A percentile compares a stretch with the other conserved stretches of the same genome.
Evolutionary conservation across 352 stramenopile species (phyloP).

Genomic region (Pythium plurisporium): DNA sequence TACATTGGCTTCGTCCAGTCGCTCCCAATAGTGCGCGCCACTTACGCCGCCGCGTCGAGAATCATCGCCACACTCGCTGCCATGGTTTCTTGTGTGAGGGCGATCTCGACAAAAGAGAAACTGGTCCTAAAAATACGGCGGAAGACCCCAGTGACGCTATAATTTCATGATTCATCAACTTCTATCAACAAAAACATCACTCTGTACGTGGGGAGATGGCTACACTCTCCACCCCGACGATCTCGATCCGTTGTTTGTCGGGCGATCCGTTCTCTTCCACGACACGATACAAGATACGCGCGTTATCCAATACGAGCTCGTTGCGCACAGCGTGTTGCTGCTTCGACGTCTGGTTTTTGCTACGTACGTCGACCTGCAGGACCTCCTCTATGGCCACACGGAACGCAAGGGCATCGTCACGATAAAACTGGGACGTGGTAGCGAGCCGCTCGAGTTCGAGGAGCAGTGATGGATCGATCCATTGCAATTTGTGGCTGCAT

Average conservation of each 20-base stretch:
- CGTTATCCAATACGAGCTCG: conserved; percentile 56
- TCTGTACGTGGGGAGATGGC: no score
- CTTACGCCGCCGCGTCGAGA: conserved; percentile 12
- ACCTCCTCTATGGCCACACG: conserved; percentile 56
- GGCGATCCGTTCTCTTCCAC: neutral
- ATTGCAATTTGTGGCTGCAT: conserved; percentile 33
- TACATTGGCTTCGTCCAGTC: no score
- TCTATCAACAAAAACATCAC: no score
- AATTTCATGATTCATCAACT: neutral
- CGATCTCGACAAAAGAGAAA: neutral
- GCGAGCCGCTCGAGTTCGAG: conserved; percentile 32
- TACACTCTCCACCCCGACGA: conserved; percentile 18
- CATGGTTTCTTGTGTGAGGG: conserved; percentile 20
- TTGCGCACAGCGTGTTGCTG: conserved; percentile 35
- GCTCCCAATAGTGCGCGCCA: no score
- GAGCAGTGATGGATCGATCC: conserved; percentile 28
- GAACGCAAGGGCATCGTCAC: conserved; percentile 24
- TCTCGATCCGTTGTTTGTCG: conserved; percentile 19
- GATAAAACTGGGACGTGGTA: conserved; percentile 41
- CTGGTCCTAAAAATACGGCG: neutral
- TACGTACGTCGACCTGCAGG: conserved; percentile 67
- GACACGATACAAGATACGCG: conserved; percentile 40
- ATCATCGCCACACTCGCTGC: conserved; percentile 26
- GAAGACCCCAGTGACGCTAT: neutral
- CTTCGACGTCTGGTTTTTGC: conserved; percentile 64